Evolutionary conservation across 2,329 filamentous ascomycete species (phyloP).

Genomic region (Aspergillus felis): DNA sequence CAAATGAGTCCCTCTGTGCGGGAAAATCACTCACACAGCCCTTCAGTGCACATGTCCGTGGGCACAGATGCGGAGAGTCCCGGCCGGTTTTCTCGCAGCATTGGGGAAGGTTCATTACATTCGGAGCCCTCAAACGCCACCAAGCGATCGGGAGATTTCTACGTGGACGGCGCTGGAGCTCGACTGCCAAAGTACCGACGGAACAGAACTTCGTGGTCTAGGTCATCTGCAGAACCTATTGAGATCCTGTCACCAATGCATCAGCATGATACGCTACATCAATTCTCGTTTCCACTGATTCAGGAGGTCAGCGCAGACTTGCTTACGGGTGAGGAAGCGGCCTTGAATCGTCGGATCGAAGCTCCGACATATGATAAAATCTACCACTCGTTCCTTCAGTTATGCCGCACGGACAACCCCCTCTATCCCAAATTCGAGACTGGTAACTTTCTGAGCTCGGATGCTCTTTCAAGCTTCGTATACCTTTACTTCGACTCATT

Average conservation of each 20-base stretch:
- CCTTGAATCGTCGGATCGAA: constrained; percentile 16
- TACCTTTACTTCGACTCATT: constrained; percentile 37
- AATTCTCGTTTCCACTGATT: constrained; percentile 22
- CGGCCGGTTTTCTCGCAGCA: constrained; percentile 14
- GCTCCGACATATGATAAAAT: constrained; percentile 26
- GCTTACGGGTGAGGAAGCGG: constrained; percentile 12
- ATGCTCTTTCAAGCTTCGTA: constrained; percentile 29
- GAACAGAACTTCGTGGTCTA: constrained; percentile 15
- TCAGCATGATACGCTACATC: constrained; percentile 6
- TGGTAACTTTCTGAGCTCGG: constrained; percentile 24
- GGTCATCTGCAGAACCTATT: constrained; percentile 7
- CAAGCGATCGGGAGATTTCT: constrained; percentile 24
- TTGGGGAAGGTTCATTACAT: constrained; percentile 21
- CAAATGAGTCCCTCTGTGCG: constrained; percentile 13
- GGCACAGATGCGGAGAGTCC: constrained; percentile 18
- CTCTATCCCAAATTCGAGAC: constrained; percentile 31
- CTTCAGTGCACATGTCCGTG: constrained; percentile 16
- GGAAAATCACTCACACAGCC: constrained; percentile 16
- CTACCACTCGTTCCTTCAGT: constrained; percentile 23
- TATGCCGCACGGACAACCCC: constrained; percentile 29
- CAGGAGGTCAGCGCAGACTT: constrained; percentile 15
- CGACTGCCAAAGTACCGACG: constrained; percentile 24
- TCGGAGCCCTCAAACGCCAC: constrained; percentile 16
- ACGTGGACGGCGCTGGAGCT: constrained; percentile 23
- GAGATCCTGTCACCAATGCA: constrained; percentile 10